Conservation (phyloP, 345 rosid genomes). For the Populus alba region DNA sequence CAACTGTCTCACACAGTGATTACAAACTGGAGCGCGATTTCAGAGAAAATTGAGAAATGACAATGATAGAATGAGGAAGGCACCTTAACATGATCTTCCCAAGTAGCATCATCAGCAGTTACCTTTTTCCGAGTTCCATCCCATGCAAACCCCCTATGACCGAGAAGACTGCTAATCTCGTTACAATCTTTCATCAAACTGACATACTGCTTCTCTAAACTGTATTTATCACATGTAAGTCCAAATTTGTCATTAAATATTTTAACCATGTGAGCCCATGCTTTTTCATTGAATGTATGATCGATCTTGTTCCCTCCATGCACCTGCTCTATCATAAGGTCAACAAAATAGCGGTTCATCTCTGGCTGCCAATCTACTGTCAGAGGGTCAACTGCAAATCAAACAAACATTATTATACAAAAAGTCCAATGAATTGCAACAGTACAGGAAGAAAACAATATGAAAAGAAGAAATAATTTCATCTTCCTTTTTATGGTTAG, state of each 20-base stretch:
- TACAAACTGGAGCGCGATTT: not conserved
- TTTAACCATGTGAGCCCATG: conserved; percentile 55
- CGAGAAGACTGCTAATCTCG: conserved; percentile 50
- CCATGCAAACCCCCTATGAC: conserved; percentile 55
- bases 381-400: conserved; percentile 37
- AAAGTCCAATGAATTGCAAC: not conserved
- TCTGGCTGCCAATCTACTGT: conserved; percentile 51
- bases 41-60: not conserved
- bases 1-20: not conserved
- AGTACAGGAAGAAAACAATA: too few species aligned
- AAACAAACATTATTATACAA: conserved; percentile 4
- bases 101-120: conserved; percentile 44
- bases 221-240: conserved; percentile 43
- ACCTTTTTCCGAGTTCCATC: conserved; percentile 54
- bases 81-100: conserved; percentile 67
- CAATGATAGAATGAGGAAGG: not conserved
- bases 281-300: conserved; percentile 49
- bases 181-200: conserved; percentile 63
- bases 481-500: too few species aligned
- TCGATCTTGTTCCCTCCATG: conserved; percentile 42
- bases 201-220: conserved; percentile 49
- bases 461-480: too few species aligned
- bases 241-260: conserved; percentile 54
- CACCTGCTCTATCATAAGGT: conserved; percentile 57
- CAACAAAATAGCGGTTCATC: conserved; percentile 55